Conservation (phyloP, 352 stramenopile species). For the Globisporangium canariense region DNA sequence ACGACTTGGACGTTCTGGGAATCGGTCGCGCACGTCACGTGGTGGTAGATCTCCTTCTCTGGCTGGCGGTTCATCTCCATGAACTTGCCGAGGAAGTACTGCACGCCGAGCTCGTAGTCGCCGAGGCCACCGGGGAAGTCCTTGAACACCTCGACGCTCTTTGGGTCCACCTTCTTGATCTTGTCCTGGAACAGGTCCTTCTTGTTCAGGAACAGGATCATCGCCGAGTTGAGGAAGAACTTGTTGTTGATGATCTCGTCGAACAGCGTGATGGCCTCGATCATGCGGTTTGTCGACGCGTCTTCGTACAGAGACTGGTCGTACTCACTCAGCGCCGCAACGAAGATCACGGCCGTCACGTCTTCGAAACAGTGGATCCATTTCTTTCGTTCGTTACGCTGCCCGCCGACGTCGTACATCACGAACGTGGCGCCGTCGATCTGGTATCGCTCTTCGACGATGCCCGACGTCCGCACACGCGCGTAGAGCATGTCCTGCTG, state of each 20-base stretch:
- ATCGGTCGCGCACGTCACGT: conserved; percentile 96
- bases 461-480: conserved; percentile 93
- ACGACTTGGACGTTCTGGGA: conserved; percentile 96
- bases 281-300: conserved; percentile 92
- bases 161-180: conserved; percentile 93
- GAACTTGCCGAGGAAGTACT: conserved; percentile 93
- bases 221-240: conserved; percentile 91
- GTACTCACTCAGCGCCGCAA: conserved; percentile 94
- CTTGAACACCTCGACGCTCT: conserved; percentile 87
- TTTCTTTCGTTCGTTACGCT: conserved; percentile 96
- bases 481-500: conserved; percentile 96
- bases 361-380: conserved; percentile 98
- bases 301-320: conserved; percentile 95
- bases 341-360: conserved; percentile 96
- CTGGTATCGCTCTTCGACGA: conserved; percentile 94
- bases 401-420: conserved; percentile 96
- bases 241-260: conserved; percentile 95
- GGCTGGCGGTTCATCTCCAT: conserved; percentile 93
- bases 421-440: conserved; percentile 95
- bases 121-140: conserved; percentile 84
- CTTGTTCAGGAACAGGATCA: conserved; percentile 98
- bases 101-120: conserved; percentile 85
- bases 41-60: conserved; percentile 92
- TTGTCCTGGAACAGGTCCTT: conserved; percentile 96
- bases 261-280: conserved; percentile 94